Evolutionary conservation across 306 rosid species (phyloP).

Genomic region (Lathyrus tuberosus): DNA sequence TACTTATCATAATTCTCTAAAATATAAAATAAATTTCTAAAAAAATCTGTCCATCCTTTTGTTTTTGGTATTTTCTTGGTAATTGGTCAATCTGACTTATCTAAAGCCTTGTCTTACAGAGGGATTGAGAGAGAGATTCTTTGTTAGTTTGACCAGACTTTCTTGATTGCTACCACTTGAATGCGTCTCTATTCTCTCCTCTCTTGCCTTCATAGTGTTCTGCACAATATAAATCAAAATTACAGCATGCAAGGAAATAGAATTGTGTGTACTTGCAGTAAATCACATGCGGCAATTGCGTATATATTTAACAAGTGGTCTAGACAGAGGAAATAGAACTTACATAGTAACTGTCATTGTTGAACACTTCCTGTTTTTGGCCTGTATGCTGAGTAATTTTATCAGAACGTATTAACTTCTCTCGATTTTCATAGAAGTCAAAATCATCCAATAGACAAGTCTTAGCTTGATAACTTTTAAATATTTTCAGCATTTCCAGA

Average conservation of each 20-base stretch:
- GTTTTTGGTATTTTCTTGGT: background rate
- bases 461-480: conserved; percentile 56
- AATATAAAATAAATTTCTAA: background rate
- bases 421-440: conserved; percentile 67
- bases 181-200: conserved; percentile 41
- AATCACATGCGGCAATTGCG: conserved; percentile 15
- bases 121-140: conserved; percentile 53
- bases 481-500: conserved; percentile 70
- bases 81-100: conserved; percentile 13
- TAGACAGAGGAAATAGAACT: conserved; percentile 31
- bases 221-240: conserved; percentile 41
- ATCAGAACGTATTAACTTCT: conserved; percentile 46
- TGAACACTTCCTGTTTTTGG: conserved; percentile 43
- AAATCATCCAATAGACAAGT: conserved; percentile 75
- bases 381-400: conserved; percentile 40
- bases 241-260: conserved; percentile 2
- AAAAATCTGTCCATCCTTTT: conserved; percentile 8
- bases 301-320: conserved; percentile 1
- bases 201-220: conserved; percentile 41
- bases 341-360: conserved; percentile 40
- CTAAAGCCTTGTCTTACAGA: conserved; percentile 35
- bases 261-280: background rate
- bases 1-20: background rate
- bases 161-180: conserved; percentile 41
- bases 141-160: conserved; percentile 47